phyloP scores from a whole-genome alignment of 140 eudicot genomes.

The Flaveria floridana region DNA sequence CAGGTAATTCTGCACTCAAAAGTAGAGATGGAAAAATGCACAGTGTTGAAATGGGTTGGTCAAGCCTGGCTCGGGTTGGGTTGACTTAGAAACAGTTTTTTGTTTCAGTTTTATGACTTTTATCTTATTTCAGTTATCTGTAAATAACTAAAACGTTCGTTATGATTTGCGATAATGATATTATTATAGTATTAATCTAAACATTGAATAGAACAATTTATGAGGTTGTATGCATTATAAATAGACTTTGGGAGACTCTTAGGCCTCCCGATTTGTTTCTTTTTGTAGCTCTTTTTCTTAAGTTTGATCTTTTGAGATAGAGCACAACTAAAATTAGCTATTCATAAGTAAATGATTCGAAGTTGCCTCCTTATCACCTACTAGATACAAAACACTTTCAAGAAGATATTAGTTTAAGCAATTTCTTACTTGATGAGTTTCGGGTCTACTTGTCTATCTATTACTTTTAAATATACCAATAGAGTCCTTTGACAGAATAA shows the following conservation, averaged over 20 bases:
- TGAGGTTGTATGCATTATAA: constrained; percentile 4
- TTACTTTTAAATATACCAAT: neutral
- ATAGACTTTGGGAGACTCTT: neutral
- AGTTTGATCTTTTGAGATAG: constrained; percentile 3
- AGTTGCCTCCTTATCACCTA: constrained; percentile 17
- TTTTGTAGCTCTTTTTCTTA: neutral
- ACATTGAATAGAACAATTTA: too few species aligned
- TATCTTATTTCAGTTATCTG: neutral
- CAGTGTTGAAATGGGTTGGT: neutral
- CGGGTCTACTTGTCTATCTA: neutral
- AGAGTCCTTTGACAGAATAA: neutral
- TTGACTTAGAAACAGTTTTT: neutral
- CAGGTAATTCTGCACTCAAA: constrained; percentile 49
- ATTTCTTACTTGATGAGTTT: constrained; percentile 1
- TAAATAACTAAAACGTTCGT: neutral
- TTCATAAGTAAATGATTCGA: constrained; percentile 1
- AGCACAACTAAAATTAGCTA: neutral
- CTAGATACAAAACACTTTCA: constrained; percentile 4
- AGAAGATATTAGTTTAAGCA: constrained; percentile 12
- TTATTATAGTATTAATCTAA: neutral
- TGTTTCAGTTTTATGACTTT: neutral
- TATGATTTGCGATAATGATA: neutral
- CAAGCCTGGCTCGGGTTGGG: neutral
- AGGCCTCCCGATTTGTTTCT: neutral
- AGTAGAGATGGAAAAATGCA: neutral